Evolutionary conservation across 352 stramenopile species (phyloP).

Genomic region (Phytophthora vignae): DNA sequence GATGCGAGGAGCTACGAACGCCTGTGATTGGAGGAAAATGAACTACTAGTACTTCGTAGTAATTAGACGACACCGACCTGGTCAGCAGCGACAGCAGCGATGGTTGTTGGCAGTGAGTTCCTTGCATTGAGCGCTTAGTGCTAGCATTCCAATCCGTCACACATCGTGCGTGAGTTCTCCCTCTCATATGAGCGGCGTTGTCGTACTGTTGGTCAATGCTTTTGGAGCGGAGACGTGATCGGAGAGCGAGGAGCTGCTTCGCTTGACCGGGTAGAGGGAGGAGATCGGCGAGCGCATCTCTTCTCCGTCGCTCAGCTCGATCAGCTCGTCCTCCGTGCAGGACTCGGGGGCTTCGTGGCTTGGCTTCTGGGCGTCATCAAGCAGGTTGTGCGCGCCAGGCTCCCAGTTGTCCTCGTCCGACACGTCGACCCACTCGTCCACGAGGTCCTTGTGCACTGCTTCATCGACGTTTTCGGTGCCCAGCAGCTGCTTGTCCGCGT

Average conservation of each 20-base stretch:
- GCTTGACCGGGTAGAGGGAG: conserved; percentile 13
- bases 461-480: conserved; percentile 15
- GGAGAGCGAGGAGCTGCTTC: not conserved
- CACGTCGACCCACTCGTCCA: conserved; percentile 9
- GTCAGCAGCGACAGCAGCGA: not conserved
- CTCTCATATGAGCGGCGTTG: not conserved
- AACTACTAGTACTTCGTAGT: too few relatives aligned
- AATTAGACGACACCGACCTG: too few relatives aligned
- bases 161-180: not conserved
- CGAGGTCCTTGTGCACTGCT: conserved; percentile 12
- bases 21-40: conserved; percentile 34
- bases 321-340: conserved; percentile 42
- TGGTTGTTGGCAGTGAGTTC: not conserved
- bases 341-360: conserved; percentile 1
- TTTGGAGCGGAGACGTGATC: not conserved
- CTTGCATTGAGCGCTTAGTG: not conserved
- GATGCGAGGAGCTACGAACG: conserved; percentile 7
- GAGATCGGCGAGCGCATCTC: conserved; percentile 15
- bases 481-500: conserved; percentile 24
- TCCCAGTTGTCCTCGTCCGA: conserved; percentile 35
- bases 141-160: not conserved
- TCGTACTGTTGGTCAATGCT: conserved; percentile 1
- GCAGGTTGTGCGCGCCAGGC: conserved; percentile 25
- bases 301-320: conserved; percentile 54
- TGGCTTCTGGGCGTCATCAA: conserved; percentile 20